Base-by-base conservation (phyloP, 176 grass and related monocot species). In the Typha latifolia region DNA sequence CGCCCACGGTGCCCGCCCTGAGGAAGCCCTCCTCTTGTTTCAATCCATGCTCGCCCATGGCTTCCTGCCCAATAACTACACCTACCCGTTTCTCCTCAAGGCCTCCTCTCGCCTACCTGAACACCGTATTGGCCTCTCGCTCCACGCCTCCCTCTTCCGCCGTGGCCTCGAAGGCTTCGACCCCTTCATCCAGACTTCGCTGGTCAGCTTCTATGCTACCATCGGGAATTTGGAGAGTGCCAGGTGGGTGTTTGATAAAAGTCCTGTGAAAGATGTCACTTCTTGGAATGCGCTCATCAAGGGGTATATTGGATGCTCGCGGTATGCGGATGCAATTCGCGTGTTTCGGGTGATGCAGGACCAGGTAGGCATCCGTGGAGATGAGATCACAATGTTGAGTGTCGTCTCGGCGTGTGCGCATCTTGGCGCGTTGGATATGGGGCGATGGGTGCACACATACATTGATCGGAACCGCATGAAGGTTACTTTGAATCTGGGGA, bases 201-300 rank as follows among this genome's bases (percentile, higher is more conserved):
- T 82, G 19, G 68, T 77, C 7, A 77, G 53, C 12, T 72, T 77
- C 9, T 82, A 82, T 12, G 74, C 69, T 0, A 65, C 27, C 47
- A 49, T 57, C 9, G 69, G 67, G 16, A 43, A 66, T 51, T 12
- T 77, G 10, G 47, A 24, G 15, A 62, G 43, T 18, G 74, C 74
- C 48, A 69, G 56, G 16, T 12, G 62, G 22, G 69, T 82, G 74
- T 82, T 82, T 69, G 80, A 82, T 71, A 62, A 26, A 19, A 77
- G 53, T 62, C 64, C 80, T 23, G 6, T 31, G 32, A 72, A 48
- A 55, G 74, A 82, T 21, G 74, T 82, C 4, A 70, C 80, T 47
- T 34, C 67, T 16, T 82, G 80, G 74, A 82, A 82, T 69, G 75
- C 74, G 12, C 69, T 82, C 48, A 69, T 82, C 53, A 75, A 82